phyloP scores from a whole-genome alignment of 305 asterid species.

The Solanum hybrid region DNA sequence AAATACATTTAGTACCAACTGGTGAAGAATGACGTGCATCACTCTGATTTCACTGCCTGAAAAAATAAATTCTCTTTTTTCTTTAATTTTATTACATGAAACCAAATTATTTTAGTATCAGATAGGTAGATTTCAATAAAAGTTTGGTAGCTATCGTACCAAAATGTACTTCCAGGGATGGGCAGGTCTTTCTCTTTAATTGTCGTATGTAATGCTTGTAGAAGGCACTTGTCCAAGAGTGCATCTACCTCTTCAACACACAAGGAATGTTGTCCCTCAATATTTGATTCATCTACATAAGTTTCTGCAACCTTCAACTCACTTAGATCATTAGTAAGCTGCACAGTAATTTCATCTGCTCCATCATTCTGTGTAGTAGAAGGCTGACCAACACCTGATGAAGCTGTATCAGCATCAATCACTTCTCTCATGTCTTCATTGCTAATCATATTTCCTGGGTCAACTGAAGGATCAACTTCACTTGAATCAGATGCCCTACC shows the following conservation, averaged over 20 bases:
- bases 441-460: constrained; percentile 23
- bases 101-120: neutral
- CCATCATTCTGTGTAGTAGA: constrained; percentile 14
- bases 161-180: constrained; percentile 77
- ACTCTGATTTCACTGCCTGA: neutral
- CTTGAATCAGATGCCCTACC: constrained; percentile 39
- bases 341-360: constrained; percentile 40
- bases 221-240: constrained; percentile 76
- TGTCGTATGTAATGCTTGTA: constrained; percentile 80
- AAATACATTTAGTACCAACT: neutral
- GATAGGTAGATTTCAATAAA: neutral
- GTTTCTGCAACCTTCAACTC: constrained; percentile 45
- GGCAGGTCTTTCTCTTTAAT: constrained; percentile 87
- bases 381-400: constrained; percentile 21
- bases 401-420: constrained; percentile 25
- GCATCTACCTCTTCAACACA: constrained; percentile 68
- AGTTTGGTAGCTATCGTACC: constrained; percentile 34
- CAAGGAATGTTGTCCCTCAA: constrained; percentile 39
- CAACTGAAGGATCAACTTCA: constrained; percentile 45
- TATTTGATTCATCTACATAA: constrained; percentile 32
- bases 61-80: neutral
- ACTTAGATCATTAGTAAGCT: constrained; percentile 35
- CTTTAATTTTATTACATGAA: neutral
- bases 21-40: neutral
- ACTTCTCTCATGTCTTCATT: constrained; percentile 28